These are phyloP conservation scores for Aspergillus vadensis DNA, from an alignment of 2,329 filamentous ascomycete species.

Conservation along the genomic window DNA sequence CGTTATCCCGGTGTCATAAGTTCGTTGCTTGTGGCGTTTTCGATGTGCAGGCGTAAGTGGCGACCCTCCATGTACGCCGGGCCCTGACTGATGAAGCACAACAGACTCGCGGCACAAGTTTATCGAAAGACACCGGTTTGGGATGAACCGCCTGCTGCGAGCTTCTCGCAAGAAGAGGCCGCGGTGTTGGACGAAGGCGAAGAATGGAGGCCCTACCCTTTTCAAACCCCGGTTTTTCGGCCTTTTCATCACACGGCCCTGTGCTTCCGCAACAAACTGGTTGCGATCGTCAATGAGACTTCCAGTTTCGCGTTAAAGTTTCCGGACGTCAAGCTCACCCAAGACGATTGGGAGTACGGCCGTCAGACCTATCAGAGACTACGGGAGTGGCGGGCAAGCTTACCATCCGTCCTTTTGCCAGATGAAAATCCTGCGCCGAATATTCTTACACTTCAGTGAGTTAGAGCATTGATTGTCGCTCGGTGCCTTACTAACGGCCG, in stretches of 20 bases:
- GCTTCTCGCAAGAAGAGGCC: conserved; percentile 21
- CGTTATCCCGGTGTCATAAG: conserved; percentile 19
- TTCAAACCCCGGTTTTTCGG: conserved; percentile 10
- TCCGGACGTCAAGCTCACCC: conserved; percentile 3
- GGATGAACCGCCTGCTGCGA: conserved; percentile 20
- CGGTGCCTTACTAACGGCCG: not conserved
- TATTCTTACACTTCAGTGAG: conserved; percentile 24
- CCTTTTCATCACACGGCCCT: conserved; percentile 19
- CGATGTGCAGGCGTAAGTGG: conserved; percentile 26
- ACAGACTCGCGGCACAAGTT: conserved; percentile 26
- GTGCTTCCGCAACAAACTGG: conserved; percentile 15
- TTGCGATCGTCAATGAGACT: conserved; percentile 20
- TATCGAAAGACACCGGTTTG: conserved; percentile 24
- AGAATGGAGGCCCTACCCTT: conserved; percentile 23
- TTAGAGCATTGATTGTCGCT: not conserved
- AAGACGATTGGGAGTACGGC: conserved; percentile 20
- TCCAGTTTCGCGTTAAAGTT: conserved; percentile 17
- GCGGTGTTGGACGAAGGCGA: conserved; percentile 17
- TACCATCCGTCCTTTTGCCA: conserved; percentile 17
- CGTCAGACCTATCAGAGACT: conserved; percentile 13
- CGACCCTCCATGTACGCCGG: not conserved
- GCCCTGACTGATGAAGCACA: conserved; percentile 2
- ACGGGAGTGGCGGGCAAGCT: conserved; percentile 14
- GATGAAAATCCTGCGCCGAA: conserved; percentile 21
- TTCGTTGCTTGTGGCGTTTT: conserved; percentile 27